Evolutionary conservation across 257 asterid species (phyloP), one percentile per base, ranked within the genome.

Genomic region (Asclepias syriaca): DNA sequence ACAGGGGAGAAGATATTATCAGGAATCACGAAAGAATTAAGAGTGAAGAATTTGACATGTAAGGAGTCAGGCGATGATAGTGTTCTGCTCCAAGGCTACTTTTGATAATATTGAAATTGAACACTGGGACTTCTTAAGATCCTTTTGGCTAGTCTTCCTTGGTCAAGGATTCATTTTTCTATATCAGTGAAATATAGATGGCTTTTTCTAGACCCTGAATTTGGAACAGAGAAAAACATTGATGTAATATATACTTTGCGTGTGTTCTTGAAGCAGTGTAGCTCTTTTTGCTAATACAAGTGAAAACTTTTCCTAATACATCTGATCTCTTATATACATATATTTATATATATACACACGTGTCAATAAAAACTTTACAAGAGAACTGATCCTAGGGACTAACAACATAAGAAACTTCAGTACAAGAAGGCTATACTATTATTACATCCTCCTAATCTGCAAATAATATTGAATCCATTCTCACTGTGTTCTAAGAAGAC

Each of bases 21-120:
- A 68, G 57, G 57, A 51, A 4, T 81, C 68, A 69, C 80, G 68
- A 67, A 81, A 22, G 79, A 78, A 66, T 73, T 48, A 53, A 73
- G 55, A 76, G 82, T 80, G 78, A 87, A 84, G 87, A 85, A 72
- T 55, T 71, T 94, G 83, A 81, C 87, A 18, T 77, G 96, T 58
- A 78, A 50, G 53, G 76, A 73, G 48, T 75, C 82, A n/a, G 89
- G 92, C 40, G 79, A 80, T 46, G 79, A 80, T 13, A 83, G 87
- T 70, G 83, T 89, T 69, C 43, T 94, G 71, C 78, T 91, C 57
- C 95, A 91, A 79, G 98, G 97, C 40, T 94, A 94, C 78, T 82
- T 94, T 65, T 84, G 78, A 84, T 80, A 21, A 34, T 50, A 6
- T 45, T 54, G 40, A 15, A 19, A 12, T 15, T 18, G 5, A 22